phyloP scores from a whole-genome alignment of 257 asterid species.

The Eustoma russellianum region DNA sequence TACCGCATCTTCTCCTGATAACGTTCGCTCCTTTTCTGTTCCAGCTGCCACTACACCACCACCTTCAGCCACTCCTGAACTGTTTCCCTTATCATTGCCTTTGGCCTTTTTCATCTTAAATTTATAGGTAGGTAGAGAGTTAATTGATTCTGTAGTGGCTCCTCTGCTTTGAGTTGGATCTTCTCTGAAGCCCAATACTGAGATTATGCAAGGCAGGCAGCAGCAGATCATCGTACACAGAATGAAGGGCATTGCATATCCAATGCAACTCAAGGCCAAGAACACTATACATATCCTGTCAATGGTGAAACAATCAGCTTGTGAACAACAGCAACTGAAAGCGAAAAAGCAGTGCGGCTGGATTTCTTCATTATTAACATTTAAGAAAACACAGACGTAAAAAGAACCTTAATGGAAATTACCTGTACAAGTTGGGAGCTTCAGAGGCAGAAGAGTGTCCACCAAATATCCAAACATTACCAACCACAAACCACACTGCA shows the following conservation, averaged over 20 bases:
- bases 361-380: background rate
- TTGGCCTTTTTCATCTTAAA: slow-evolving; percentile 59
- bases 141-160: slow-evolving; percentile 85
- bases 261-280: slow-evolving; percentile 82
- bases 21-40: slow-evolving; percentile 79
- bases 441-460: slow-evolving; percentile 76
- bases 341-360: background rate
- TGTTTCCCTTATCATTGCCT: slow-evolving; percentile 36
- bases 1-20: slow-evolving; percentile 98
- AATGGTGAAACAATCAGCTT: background rate
- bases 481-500: slow-evolving; percentile 97
- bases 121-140: slow-evolving; percentile 80
- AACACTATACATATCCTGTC: slow-evolving; percentile 91
- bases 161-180: slow-evolving; percentile 77
- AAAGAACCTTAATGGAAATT: slow-evolving; percentile 6
- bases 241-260: slow-evolving; percentile 97
- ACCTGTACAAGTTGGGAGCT: slow-evolving; percentile 95
- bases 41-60: slow-evolving; percentile 97
- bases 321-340: background rate
- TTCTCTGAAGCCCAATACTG: slow-evolving; percentile 84
- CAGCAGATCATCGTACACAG: slow-evolving; percentile 89
- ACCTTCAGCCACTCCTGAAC: slow-evolving; percentile 44
- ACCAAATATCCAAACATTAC: slow-evolving; percentile 93
- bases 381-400: background rate
- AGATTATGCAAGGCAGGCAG: slow-evolving; percentile 94